Evolutionary conservation across 75 land plant genomes (phyloP).

Genomic region (Sequoia sempervirens): DNA sequence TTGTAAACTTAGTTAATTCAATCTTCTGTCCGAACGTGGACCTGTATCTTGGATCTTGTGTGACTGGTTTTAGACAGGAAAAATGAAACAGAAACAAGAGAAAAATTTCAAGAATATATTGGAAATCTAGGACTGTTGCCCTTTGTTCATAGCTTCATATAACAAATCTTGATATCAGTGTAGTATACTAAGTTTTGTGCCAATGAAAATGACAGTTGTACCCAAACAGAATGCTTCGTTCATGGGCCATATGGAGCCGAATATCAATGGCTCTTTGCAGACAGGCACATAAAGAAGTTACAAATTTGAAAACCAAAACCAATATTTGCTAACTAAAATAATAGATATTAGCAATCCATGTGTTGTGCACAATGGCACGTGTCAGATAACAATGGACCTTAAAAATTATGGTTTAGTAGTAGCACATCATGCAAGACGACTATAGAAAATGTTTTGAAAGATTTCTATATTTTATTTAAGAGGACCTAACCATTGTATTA

Average conservation of each 20-base stretch:
- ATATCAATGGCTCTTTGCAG: not conserved
- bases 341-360: too few relatives aligned
- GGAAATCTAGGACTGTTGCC: not conserved
- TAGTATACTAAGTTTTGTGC: not conserved
- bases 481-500: not conserved
- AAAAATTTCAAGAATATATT: not conserved
- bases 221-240: not conserved
- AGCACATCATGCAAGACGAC: not conserved
- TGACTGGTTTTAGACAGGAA: not conserved
- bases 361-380: too few relatives aligned
- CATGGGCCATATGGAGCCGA: not conserved
- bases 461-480: not conserved
- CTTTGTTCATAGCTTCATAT: not conserved
- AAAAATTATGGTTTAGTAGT: too few relatives aligned
- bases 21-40: not conserved
- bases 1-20: not conserved
- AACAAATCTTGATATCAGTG: not conserved
- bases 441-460: not conserved
- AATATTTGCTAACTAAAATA: not conserved
- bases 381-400: too few relatives aligned
- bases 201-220: not conserved
- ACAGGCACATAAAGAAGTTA: not conserved
- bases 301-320: not conserved
- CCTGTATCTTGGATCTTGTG: not conserved
- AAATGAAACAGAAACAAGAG: not conserved